A percentile compares a stretch with the other conserved stretches of the same genome.
These are phyloP conservation scores for Pelagomonas calceolata DNA, from an alignment of 108 stramenopile species.

Conservation along the genomic window DNA sequence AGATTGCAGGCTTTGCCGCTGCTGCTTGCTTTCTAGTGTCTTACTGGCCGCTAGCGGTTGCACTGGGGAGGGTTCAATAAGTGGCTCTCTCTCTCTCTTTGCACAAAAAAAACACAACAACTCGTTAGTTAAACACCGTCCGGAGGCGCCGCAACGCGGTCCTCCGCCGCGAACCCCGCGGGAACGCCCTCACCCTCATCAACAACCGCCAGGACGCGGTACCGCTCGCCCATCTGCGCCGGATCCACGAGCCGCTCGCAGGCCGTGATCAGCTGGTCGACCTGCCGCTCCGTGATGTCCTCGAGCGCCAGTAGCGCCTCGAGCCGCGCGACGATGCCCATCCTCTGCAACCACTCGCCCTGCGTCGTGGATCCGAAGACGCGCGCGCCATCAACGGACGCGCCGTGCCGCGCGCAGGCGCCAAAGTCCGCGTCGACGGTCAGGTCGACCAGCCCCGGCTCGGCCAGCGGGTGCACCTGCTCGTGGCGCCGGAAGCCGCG, in stretches of 20 bases:
- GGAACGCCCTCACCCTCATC: neutral
- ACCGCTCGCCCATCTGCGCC: constrained; percentile 81
- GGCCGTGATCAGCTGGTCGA: constrained; percentile 55
- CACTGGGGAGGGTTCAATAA: too few species aligned
- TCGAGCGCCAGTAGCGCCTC: constrained; percentile 59
- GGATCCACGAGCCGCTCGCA: constrained; percentile 66
- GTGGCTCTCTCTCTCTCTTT: too few species aligned
- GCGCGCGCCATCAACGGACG: constrained; percentile 16
- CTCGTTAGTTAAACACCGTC: too few species aligned
- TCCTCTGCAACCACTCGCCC: constrained; percentile 72
- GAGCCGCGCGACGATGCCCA: constrained; percentile 79
- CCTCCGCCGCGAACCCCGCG: neutral
- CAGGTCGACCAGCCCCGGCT: constrained; percentile 82
- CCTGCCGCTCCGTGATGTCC: constrained; percentile 69
- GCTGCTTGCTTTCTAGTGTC: too few species aligned
- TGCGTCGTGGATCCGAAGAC: constrained; percentile 77
- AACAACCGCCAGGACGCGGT: constrained; percentile 64
- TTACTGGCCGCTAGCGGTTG: too few species aligned
- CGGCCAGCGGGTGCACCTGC: constrained; percentile 64
- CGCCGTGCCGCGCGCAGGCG: constrained; percentile 23
- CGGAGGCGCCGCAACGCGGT: neutral
- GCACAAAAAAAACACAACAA: too few species aligned
- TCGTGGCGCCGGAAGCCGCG: constrained; percentile 76
- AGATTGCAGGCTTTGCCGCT: too few species aligned
- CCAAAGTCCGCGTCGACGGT: constrained; percentile 97